Base-by-base conservation (phyloP, 495 filamentous ascomycete species). In the Lasiosphaeria hispida region DNA sequence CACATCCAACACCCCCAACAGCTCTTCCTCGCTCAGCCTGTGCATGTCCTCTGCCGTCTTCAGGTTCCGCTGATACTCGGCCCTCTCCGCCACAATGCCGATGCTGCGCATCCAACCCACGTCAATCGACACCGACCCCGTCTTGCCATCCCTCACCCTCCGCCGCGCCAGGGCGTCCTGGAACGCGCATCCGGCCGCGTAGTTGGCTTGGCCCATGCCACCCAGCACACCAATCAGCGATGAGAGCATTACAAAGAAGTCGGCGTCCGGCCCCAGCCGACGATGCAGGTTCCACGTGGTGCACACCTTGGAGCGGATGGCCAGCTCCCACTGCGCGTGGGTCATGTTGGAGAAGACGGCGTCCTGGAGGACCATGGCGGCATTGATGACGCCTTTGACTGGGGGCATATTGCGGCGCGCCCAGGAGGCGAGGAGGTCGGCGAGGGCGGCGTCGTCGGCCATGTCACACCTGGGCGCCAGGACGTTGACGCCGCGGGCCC, bases 121-220 rank as follows among this genome's bases (percentile, higher is more conserved):
- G 39, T 83, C 75, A 35, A 85, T 66, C 38, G 72, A 75, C 18
- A 73, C 58, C 43, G 73, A 30, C 23, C 23, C 66, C 10, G 72
- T 69, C 17, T 69, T 66, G 7, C 69, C 72, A 2, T 55, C 66
- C 7, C 53, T 42, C 13, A 62, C 59, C 10, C 77, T 69, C 52
- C 75, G 62, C 13, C 67, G 68, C 1, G 71, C 73, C 30, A 81
- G 69, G 0, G 77, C 73, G 48, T 81, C 83, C 11, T 83, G 71
- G 66, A 78, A 85, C 0, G 80, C 75, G 63, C 83, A 85, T 8
- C 78, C 81, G 0, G 77, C 81, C 1, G 81, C 72, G 58, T 87
- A 87, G 38, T 82, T 83, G 19, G 78, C 14, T 36, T 56, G 42
- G 0, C 13, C 42, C 33, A 35, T 35, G 9, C 9, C 7, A 15